These are phyloP conservation scores for Mollisia scopiformis DNA, from an alignment of 2,329 filamentous ascomycete species.

Conservation along the genomic window DNA sequence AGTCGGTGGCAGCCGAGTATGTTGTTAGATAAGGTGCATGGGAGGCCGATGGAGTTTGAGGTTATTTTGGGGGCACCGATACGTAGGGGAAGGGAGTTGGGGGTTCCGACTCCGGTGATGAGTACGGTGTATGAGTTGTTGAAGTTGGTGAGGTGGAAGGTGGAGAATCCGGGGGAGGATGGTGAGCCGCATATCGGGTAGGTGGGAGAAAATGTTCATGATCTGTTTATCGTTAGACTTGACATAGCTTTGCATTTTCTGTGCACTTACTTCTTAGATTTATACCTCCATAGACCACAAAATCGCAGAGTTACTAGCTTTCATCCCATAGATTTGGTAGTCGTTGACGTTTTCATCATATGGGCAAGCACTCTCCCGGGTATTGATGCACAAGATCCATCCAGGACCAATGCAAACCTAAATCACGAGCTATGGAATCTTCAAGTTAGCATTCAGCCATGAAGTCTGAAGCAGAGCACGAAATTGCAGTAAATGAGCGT, in stretches of 20 bases:
- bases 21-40: slow-evolving; percentile 53
- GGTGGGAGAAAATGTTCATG: background rate
- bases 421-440: slow-evolving; percentile 34
- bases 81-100: slow-evolving; percentile 48
- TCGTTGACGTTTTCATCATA: slow-evolving; percentile 19
- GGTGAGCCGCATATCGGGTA: slow-evolving; percentile 7
- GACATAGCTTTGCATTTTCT: background rate
- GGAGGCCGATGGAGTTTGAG: slow-evolving; percentile 54
- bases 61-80: slow-evolving; percentile 57
- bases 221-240: background rate
- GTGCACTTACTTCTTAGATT: background rate
- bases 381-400: slow-evolving; percentile 33
- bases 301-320: background rate
- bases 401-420: slow-evolving; percentile 35
- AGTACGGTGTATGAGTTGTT: slow-evolving; percentile 55
- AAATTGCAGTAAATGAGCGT: too few species aligned
- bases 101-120: slow-evolving; percentile 51
- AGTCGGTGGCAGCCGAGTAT: slow-evolving; percentile 42
- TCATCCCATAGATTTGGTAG: background rate
- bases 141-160: slow-evolving; percentile 49
- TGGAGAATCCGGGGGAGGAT: slow-evolving; percentile 8
- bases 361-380: slow-evolving; percentile 37
- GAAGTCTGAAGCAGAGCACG: too few species aligned
- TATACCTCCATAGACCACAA: background rate
- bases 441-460: too few species aligned